Evolutionary conservation across 768 basidiomycete genomes (phyloP), one percentile per base, ranked within the genome.

Genomic region (Hydnomerulius pinastri): DNA sequence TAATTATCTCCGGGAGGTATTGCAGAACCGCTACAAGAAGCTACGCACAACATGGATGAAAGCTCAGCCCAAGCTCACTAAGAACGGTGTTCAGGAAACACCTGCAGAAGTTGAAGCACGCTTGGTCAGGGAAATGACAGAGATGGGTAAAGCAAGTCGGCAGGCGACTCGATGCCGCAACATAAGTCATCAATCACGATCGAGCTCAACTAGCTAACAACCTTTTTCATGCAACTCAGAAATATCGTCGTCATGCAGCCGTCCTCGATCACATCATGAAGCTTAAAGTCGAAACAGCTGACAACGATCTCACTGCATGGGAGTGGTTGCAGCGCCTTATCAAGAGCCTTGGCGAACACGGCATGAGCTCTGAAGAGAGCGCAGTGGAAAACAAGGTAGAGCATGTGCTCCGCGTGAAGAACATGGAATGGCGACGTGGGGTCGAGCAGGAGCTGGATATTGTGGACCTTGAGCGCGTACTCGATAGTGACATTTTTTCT

Each of bases 11-110:
- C 6, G 29, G 7, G 46, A 21, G 4, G 20, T 30, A 9, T 3
- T 56, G 6, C 46, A 40, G n/a, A 17, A 48, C 0, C 27, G 3
- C 3, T 56, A 48, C 50, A 56, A 49, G 41, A 18, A 2, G 24
- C 39, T 56, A 12, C 20, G 18, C 12, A 52, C 42, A 4, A n/a
- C 35, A 0, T 55, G 50, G 50, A 36, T 8, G 3, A 35, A n/a
- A 5, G 42, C 42, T 2, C 50, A 51, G n/a, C 46, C 50, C 0
- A 51, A 41, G 40, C n/a, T 51, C 2, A 48, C 30, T 1, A 8
- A n/a, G 3, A 25, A 33, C 18, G 54, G 54, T 30, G n/a, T 7
- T 2, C 0, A 25, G 0, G 46, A 56, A 17, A 56, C 38, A 7
- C 46, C 36, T 10, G 15, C 8, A 4, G 54, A 56, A 17, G 40